Base-by-base conservation (phyloP, 208 protist genomes). In the Leishmania turanica region DNA sequence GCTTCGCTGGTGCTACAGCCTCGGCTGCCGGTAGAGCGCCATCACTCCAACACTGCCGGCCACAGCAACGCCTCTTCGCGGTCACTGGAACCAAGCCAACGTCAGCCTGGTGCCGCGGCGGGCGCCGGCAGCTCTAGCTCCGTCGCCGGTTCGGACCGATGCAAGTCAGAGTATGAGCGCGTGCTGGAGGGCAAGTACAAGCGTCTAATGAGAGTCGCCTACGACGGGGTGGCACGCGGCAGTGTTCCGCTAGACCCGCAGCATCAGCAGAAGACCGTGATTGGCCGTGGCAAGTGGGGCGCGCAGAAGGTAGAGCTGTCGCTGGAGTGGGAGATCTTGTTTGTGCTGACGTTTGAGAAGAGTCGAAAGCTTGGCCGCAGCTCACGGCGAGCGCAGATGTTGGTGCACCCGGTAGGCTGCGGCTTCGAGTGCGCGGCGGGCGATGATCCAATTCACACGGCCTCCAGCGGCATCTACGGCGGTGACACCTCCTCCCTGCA, bases 331-430 rank as follows among this genome's bases (percentile, higher is more conserved):
- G 87, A 93, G 81, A 88, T 94, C 51, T 88, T 96, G 77, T 84
- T 96, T 75, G 89, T 97, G 68, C 72, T 97, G 45, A 92, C 90
- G 79, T 95, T 96, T 76, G 90, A 94, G 75, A 89, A 88, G 84
- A 89, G 83, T 47, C 75, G 86, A 34, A 74, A 77, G 1, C 82
- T 96, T 49, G 82, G 89, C 62, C 82, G 82, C 71, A 81, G 85
- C 75, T 84, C 84, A 60, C 83, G 82, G 13, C 85, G 80, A 6
- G 84, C 84, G 34, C 89, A 92, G 69, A 91, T 94, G 88, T 56
- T 96, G 27, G 91, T 97, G 56, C 95, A 97, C 84, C 95, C 95
- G 37, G 73, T 97, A 34, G 87, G 87, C 40, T 75, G 76, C 62
- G 94, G 92, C 75, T 89, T 95, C 73, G 76, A 87, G 47, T 91